Evolutionary conservation across 495 filamentous ascomycete species (phyloP), one percentile per base, ranked within the genome.

Genomic region (Sporormia fimetaria): DNA sequence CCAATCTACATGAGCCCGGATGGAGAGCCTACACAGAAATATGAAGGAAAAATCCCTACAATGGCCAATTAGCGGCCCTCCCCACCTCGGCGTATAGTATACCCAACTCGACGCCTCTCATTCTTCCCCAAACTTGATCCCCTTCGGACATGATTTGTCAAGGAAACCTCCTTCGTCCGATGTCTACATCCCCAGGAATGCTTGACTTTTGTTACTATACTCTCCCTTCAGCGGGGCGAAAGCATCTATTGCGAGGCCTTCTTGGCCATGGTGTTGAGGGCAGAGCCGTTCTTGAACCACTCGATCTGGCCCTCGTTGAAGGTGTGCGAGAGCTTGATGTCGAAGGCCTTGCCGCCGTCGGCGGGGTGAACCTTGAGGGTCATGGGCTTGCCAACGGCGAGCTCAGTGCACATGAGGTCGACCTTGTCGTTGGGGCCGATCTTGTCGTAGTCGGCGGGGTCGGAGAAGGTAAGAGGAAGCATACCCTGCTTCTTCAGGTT

Each of bases 401-500:
- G 68, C 67, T 96, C 73, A 14, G 92, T 95, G 76, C 78, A 85
- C 60, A 86, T 61, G 17, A 98, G 68, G 60, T 93, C 83, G 52
- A 94, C 76, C 66, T 79, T 87, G 74, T 94, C 92, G 21, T 87
- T 78, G 48, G 86, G 83, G 58, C 81, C 72, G 67, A 98, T 93
- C 71, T 82, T 90, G 63, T 98, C 90, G 65, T 98, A 98, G 66
- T 98, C 90, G 60, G 78, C 92, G 18, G 92, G 90, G 58, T 95
- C 78, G 37, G 75, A 61, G 68, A 98, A 98, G 52, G 87, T 94
- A 35, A 98, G 73, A 57, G 90, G 90, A 68, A 98, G 83, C 86
- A 98, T 90, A 69, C 90, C 90, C 75, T 98, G 90, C 80, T 98
- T 98, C 84, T 98, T 98, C 70, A 98, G 67, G 75, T 98, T 98